Conservation (phyloP, 2,329 filamentous ascomycete species). For the Coccinonectria pachysandricola region DNA sequence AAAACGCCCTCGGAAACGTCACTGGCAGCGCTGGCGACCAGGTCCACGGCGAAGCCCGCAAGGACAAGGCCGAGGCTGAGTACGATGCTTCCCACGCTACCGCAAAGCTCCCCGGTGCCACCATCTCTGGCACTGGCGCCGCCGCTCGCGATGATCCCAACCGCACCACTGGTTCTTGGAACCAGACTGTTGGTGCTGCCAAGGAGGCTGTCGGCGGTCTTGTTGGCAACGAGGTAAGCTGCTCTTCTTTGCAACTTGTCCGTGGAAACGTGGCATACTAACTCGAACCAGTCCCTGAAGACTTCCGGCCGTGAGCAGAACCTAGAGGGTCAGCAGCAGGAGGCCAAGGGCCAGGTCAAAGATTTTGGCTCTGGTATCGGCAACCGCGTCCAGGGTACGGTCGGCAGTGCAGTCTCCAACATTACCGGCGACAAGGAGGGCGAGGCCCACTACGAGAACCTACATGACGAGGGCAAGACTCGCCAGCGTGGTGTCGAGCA, state of each 20-base stretch:
- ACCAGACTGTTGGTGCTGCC: conserved; percentile 78
- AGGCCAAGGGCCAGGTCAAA: conserved; percentile 70
- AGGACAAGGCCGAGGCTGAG: conserved; percentile 56
- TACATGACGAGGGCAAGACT: conserved; percentile 77
- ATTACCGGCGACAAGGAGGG: conserved; percentile 59
- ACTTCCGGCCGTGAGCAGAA: conserved; percentile 69
- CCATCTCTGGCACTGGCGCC: conserved; percentile 59
- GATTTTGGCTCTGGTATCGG: conserved; percentile 59
- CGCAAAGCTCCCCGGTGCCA: conserved; percentile 62
- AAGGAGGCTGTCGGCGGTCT: conserved; percentile 75
- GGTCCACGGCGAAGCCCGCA: conserved; percentile 51
- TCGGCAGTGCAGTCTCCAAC: conserved; percentile 62
- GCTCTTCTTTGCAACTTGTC: conserved; percentile 1
- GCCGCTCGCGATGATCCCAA: conserved; percentile 62
- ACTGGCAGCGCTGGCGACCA: conserved; percentile 64
- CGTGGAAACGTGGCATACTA: conserved; percentile 4
- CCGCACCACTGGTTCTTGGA: conserved; percentile 64
- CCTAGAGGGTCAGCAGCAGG: conserved; percentile 65
- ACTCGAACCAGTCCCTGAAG: conserved; percentile 58
- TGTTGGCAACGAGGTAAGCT: conserved; percentile 57
- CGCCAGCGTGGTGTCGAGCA: conserved; percentile 72
- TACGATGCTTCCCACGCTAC: conserved; percentile 66
- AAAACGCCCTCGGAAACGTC: conserved; percentile 60
- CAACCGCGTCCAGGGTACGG: conserved; percentile 57
- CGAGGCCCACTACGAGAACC: conserved; percentile 53